These are phyloP conservation scores for Venturia oleaginea DNA, from an alignment of 2,329 filamentous ascomycete genomes.

Conservation along the genomic window DNA sequence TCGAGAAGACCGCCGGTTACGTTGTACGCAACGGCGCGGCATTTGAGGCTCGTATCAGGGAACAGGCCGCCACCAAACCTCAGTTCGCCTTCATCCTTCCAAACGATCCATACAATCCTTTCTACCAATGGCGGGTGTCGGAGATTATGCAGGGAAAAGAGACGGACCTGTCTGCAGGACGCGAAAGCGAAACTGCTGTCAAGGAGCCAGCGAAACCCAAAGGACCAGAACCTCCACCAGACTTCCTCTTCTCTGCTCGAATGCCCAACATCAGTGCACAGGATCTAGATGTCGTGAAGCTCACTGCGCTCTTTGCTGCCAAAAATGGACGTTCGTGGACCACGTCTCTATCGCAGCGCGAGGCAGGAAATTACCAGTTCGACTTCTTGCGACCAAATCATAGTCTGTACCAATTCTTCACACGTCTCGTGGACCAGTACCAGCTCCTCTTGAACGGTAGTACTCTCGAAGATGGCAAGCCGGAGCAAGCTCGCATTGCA, in stretches of 20 bases:
- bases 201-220: constrained; percentile 57
- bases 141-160: constrained; percentile 81
- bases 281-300: constrained; percentile 63
- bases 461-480: constrained; percentile 59
- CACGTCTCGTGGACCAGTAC: constrained; percentile 87
- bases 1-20: constrained; percentile 94
- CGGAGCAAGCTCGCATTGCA: constrained; percentile 61
- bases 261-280: constrained; percentile 97
- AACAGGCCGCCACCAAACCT: constrained; percentile 75
- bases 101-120: constrained; percentile 75
- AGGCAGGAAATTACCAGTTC: constrained; percentile 87
- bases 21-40: constrained; percentile 58
- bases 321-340: constrained; percentile 89
- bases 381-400: constrained; percentile 93
- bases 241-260: constrained; percentile 87
- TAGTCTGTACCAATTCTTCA: constrained; percentile 93
- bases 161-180: constrained; percentile 66
- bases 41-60: constrained; percentile 76
- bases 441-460: constrained; percentile 63
- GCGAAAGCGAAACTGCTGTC: constrained; percentile 52
- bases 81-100: constrained; percentile 82
- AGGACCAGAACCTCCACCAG: constrained; percentile 74
- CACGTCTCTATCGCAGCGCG: constrained; percentile 79
- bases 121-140: constrained; percentile 81
- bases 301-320: constrained; percentile 86